Base-by-base conservation (phyloP, 257 asterid species). In the Solanum infundibuliforme region DNA sequence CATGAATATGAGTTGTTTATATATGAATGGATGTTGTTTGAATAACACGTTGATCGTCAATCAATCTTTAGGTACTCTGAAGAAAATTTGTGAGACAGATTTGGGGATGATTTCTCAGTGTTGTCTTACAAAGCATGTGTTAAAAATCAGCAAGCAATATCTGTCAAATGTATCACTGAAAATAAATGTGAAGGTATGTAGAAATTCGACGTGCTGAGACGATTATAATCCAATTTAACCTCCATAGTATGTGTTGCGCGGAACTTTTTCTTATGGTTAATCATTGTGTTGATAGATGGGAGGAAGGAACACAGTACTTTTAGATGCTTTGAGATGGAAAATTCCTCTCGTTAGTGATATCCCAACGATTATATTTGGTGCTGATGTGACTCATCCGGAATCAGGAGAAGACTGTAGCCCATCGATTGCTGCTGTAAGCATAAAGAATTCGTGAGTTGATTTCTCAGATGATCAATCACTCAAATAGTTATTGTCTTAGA, bases 331-430 rank as follows among this genome's bases (percentile, higher is more conserved):
- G 83, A 94, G 99, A 93, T 96, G 98, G 89, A 92, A 93, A 93
- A 95, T 96, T 87, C 99, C 99, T 9, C 90, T 96, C 69, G 99
- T 96, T 31, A 96, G 99, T 88, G 99, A 97, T 89, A 95, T 97
- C 83, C 99, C 99, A 0, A 97, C 99, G 14, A 96, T 97, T 85
- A 97, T 97, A 89, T 97, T 97, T 77, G 99, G 99, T 83, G 99
- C 99, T 6, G 99, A 97, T 43, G 99, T 97, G 32, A 97, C 99
- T 6, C 99, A 97, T 86, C 99, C 99, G 0, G 99, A 97, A 91
- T 96, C 96, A 55, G 99, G 99, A 76, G 99, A 97, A 88, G 99
- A 97, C 72, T 88, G 98, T 35, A 96, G 99, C 85, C 99, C 99
- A 31, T 97, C 99, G 7, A 97, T 97, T 89, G 99, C 99, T 85